These are phyloP conservation scores for Ananas comosus DNA, from an alignment of 176 grass and related monocot species.

Conservation along the genomic window DNA sequence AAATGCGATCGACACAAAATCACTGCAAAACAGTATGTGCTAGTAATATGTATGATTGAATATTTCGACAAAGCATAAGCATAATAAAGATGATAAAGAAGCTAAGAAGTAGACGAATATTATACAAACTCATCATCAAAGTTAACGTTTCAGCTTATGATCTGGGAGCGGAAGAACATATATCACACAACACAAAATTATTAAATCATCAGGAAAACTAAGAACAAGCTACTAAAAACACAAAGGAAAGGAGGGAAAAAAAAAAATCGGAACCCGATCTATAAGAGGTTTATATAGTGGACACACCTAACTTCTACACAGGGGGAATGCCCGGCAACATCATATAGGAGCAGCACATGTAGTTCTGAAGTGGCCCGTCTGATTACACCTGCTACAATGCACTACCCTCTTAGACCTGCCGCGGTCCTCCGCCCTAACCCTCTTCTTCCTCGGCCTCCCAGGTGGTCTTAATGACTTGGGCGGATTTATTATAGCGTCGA, in stretches of 20 bases:
- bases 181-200: background rate
- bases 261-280: background rate
- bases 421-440: conserved; percentile 56
- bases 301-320: conserved; percentile 25
- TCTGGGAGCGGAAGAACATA: background rate
- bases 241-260: no score
- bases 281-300: background rate
- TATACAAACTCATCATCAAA: no score
- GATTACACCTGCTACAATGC: conserved; percentile 95
- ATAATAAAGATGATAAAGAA: no score
- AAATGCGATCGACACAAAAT: no score
- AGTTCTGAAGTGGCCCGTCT: conserved; percentile 93
- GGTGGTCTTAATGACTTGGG: conserved; percentile 69
- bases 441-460: conserved; percentile 74
- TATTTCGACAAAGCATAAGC: no score
- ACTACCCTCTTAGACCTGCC: conserved; percentile 69
- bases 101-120: no score
- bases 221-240: background rate
- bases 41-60: no score
- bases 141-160: no score
- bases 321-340: background rate
- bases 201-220: background rate
- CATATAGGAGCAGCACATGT: conserved; percentile 81
- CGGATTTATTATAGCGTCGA: conserved; percentile 47
- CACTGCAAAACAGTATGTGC: no score